Conservation (phyloP, 441 rosid genomes). For the Brassica hybrid region DNA sequence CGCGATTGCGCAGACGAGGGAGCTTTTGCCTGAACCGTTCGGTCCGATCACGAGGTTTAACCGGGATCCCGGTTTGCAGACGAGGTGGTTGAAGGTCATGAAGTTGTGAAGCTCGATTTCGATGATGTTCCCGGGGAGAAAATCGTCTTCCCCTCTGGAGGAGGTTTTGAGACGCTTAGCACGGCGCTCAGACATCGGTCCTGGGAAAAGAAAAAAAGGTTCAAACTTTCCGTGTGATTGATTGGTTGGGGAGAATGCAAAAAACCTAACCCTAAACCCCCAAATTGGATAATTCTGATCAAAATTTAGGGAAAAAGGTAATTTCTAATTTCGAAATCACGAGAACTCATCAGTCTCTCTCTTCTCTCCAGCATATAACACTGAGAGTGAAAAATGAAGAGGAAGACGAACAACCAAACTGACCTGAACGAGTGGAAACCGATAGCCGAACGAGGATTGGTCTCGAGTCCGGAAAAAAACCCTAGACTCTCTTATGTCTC, state of each 20-base stretch:
- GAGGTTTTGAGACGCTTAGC: constrained; percentile 58
- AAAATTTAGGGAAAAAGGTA: neutral
- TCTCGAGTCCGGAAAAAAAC: neutral
- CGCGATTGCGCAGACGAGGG: constrained; percentile 97
- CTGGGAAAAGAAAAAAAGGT: neutral
- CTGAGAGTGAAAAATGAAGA: neutral
- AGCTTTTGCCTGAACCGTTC: constrained; percentile 96
- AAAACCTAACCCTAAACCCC: neutral
- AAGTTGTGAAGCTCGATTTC: constrained; percentile 90
- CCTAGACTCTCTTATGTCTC: neutral
- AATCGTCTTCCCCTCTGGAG: constrained; percentile 85
- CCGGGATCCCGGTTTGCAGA: constrained; percentile 88
- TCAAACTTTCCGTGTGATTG: no score
- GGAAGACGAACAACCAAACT: neutral
- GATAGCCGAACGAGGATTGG: neutral
- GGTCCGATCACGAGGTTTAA: constrained; percentile 96
- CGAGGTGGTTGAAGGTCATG: constrained; percentile 81
- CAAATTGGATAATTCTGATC: neutral
- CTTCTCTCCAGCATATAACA: neutral
- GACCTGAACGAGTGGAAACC: neutral
- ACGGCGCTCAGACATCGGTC: constrained; percentile 49
- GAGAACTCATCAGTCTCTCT: neutral
- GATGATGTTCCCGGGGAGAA: constrained; percentile 80
- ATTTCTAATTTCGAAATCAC: neutral
- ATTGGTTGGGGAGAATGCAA: neutral